phyloP scores from a whole-genome alignment of 768 basidiomycete species.

The Punctularia strigosozonata region DNA sequence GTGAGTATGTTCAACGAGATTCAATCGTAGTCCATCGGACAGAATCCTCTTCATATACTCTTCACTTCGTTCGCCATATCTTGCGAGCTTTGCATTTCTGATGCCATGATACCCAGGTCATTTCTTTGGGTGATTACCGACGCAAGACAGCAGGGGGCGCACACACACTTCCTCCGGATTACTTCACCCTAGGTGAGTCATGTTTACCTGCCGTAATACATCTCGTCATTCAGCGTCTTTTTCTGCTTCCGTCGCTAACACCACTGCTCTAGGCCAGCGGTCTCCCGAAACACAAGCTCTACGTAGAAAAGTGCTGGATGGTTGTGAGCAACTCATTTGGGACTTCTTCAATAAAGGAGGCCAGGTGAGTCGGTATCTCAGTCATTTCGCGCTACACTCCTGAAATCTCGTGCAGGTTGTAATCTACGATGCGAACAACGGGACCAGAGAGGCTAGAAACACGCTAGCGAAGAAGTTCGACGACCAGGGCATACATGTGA shows the following conservation, averaged over 20 bases:
- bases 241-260: neutral
- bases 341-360: slow-evolving; percentile 81
- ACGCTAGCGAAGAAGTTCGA: slow-evolving; percentile 78
- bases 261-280: slow-evolving; percentile 45
- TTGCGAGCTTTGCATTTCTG: too few species aligned
- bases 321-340: slow-evolving; percentile 84
- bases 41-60: too few species aligned
- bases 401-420: too few species aligned
- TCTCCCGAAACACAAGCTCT: slow-evolving; percentile 70
- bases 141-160: slow-evolving; percentile 83
- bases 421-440: slow-evolving; percentile 98
- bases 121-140: slow-evolving; percentile 92
- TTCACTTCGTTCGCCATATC: too few species aligned
- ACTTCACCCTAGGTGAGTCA: slow-evolving; percentile 69
- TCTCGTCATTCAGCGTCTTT: too few species aligned
- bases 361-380: too few species aligned
- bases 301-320: slow-evolving; percentile 59
- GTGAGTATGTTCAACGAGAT: too few species aligned
- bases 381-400: too few species aligned
- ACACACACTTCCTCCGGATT: slow-evolving; percentile 81
- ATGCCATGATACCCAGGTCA: too few species aligned
- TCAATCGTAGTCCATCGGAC: too few species aligned
- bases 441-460: slow-evolving; percentile 54
- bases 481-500: slow-evolving; percentile 78
- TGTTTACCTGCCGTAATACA: neutral